Conservation (phyloP, 192 early-diverging fungal genomes). For the Backusella luteola region DNA sequence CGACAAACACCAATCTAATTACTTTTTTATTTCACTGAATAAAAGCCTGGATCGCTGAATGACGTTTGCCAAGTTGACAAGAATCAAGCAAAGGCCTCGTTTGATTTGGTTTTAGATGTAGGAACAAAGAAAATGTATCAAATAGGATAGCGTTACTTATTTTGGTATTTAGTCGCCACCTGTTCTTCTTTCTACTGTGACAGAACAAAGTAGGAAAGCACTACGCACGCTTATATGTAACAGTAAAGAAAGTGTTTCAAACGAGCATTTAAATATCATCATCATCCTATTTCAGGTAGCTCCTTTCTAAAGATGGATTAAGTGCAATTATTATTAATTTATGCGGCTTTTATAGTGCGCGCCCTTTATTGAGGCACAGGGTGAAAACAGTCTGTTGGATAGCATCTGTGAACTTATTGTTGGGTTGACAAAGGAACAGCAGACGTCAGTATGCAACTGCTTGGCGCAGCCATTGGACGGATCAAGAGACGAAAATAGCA, state of each 20-base stretch:
- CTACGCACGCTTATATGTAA: background rate
- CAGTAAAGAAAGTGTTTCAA: background rate
- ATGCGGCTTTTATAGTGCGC: background rate
- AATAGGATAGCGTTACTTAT: background rate
- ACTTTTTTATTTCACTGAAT: background rate
- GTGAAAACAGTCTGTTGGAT: background rate
- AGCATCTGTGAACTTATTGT: slow-evolving; percentile 8
- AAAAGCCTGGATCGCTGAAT: background rate
- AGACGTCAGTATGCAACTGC: background rate
- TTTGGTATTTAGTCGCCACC: background rate
- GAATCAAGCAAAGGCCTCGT: background rate
- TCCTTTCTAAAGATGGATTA: background rate
- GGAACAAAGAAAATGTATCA: background rate
- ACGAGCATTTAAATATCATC: background rate
- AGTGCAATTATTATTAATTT: background rate
- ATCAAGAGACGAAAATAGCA: background rate
- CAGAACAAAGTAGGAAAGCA: background rate
- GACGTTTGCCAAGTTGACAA: slow-evolving; percentile 7
- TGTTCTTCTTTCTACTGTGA: background rate
- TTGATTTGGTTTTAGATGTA: background rate
- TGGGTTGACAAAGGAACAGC: background rate
- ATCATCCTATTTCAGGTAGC: slow-evolving; percentile 21
- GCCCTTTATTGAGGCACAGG: background rate
- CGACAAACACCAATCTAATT: background rate
- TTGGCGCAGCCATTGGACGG: background rate